Conservation (phyloP, 768 basidiomycete genomes). For the Boletus patriciae region DNA sequence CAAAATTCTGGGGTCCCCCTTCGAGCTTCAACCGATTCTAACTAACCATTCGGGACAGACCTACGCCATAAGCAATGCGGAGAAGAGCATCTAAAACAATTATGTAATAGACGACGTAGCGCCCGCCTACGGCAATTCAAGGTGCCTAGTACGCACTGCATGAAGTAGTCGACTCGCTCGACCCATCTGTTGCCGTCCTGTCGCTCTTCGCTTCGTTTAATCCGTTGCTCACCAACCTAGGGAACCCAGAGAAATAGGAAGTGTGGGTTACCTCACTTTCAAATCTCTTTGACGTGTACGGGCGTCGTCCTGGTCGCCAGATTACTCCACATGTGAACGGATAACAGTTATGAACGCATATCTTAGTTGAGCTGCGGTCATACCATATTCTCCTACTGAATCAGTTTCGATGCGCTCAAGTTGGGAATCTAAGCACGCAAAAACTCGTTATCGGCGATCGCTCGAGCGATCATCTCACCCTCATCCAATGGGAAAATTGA, state of each 20-base stretch:
- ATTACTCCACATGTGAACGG: neutral
- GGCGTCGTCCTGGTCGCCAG: neutral
- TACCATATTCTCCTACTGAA: neutral
- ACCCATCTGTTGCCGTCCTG: neutral
- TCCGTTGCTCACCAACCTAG: neutral
- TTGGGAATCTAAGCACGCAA: neutral
- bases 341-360: neutral
- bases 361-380: neutral
- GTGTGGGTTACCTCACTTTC: neutral
- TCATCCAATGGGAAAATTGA: slow-evolving; percentile 18
- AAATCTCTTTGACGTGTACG: no score
- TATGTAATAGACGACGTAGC: no score
- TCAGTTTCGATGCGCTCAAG: neutral
- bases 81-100: neutral
- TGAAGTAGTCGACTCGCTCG: neutral
- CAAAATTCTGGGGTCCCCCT: no score
- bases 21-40: no score
- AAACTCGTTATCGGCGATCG: slow-evolving; percentile 3
- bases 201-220: neutral
- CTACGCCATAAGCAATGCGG: no score
- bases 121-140: neutral
- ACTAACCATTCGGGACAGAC: no score
- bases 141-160: neutral
- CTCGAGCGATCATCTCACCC: neutral
- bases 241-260: neutral